Percentiles rank a stretch among this genome's conserved stretches.
Conservation (phyloP, 2,329 filamentous ascomycete species). For the Gnomoniopsis sp. region DNA sequence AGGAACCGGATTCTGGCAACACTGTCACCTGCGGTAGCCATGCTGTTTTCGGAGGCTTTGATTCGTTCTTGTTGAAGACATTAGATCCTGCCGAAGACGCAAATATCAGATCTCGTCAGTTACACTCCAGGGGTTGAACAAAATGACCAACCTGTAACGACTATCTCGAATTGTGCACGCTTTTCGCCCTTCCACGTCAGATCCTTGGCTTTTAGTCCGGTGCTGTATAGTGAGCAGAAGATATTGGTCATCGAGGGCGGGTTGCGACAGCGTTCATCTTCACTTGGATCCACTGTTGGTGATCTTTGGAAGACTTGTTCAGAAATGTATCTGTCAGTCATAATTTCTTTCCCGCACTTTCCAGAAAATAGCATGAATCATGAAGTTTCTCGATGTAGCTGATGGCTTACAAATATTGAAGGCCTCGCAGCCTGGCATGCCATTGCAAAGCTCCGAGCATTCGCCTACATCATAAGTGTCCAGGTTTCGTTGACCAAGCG, state of each 20-base stretch:
- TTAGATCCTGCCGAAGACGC: neutral
- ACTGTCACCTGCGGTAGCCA: neutral
- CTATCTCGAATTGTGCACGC: neutral
- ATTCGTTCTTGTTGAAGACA: neutral
- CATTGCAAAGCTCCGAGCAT: neutral
- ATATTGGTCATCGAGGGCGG: slow-evolving; percentile 4
- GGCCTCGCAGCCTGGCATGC: neutral
- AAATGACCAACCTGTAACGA: slow-evolving; percentile 2
- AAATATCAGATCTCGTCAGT: neutral
- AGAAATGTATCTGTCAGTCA: neutral
- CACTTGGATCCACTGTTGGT: slow-evolving; percentile 2
- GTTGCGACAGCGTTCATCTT: neutral
- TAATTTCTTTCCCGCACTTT: too few species aligned
- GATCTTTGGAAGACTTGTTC: slow-evolving; percentile 2
- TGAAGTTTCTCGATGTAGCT: too few species aligned
- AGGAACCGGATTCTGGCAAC: neutral
- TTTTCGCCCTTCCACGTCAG: neutral
- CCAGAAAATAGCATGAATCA: too few species aligned
- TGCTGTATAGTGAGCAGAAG: neutral
- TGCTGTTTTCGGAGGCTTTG: neutral
- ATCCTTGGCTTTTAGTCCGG: neutral
- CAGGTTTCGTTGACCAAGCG: neutral
- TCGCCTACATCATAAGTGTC: neutral
- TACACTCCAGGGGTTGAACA: neutral
- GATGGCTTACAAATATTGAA: slow-evolving; percentile 2